Evolutionary conservation across 352 stramenopile species (phyloP).

Genomic region (Plasmopara halstedii): DNA sequence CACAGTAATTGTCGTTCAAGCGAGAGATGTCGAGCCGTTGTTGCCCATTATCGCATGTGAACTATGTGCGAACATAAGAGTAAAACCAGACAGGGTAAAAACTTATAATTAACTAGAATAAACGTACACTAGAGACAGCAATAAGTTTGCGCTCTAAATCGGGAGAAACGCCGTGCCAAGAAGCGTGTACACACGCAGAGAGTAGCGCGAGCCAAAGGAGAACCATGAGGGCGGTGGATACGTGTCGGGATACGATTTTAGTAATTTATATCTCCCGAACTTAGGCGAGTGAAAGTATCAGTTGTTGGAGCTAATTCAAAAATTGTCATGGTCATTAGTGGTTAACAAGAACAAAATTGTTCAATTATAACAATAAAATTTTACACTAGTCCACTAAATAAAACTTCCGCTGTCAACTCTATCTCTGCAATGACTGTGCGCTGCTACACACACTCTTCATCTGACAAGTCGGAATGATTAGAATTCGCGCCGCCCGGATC

Average conservation of each 20-base stretch:
- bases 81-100: constrained; percentile 1
- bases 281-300: too few species aligned
- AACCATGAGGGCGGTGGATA: constrained; percentile 27
- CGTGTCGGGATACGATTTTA: constrained; percentile 9
- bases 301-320: too few species aligned
- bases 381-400: neutral
- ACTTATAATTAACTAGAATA: neutral
- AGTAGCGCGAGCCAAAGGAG: constrained; percentile 19
- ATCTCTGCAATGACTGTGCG: constrained; percentile 9
- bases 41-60: constrained; percentile 59
- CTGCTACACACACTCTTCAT: constrained; percentile 12
- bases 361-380: constrained; percentile 3
- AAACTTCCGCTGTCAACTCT: constrained; percentile 11
- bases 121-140: constrained; percentile 29
- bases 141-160: constrained; percentile 32
- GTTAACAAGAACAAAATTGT: too few species aligned
- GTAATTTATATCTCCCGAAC: neutral
- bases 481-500: constrained; percentile 20
- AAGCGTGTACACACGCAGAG: constrained; percentile 3
- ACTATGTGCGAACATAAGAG: constrained; percentile 20
- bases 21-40: constrained; percentile 40
- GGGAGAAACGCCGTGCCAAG: constrained; percentile 33
- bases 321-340: too few species aligned
- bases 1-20: constrained; percentile 93
- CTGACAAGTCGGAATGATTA: constrained; percentile 18